These are phyloP conservation scores for Arthrobotrys musiformis DNA, from an alignment of 2,329 filamentous ascomycete species.

Conservation along the genomic window DNA sequence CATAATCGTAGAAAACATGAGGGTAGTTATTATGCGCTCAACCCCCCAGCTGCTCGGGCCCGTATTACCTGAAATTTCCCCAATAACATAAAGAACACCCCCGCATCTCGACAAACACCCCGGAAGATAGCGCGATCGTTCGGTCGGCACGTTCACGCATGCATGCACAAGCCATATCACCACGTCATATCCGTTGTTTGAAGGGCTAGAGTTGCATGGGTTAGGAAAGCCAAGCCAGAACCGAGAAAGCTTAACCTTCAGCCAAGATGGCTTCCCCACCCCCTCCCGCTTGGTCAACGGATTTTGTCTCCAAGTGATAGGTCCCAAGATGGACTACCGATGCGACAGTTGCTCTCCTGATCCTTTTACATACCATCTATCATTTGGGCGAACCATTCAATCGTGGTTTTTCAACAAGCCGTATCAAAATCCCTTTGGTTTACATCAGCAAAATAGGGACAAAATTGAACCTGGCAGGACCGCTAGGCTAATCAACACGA, in stretches of 20 bases:
- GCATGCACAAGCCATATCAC: conserved; percentile 11
- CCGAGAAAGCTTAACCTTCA: conserved; percentile 44
- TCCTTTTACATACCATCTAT: too few species aligned
- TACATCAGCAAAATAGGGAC: too few species aligned
- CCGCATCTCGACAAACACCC: not conserved
- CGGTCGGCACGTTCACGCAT: conserved; percentile 20
- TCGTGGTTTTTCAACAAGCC: not conserved
- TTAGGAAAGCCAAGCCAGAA: conserved; percentile 43
- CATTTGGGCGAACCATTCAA: not conserved
- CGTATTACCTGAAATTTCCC: too few species aligned
- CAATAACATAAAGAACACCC: too few species aligned
- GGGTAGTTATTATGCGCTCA: too few species aligned
- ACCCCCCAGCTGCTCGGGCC: too few species aligned
- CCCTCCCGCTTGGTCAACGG: too few species aligned
- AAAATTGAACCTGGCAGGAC: too few species aligned
- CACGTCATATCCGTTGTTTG: not conserved
- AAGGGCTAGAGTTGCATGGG: not conserved
- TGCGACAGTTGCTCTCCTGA: not conserved
- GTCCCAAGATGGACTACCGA: not conserved
- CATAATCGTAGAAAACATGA: too few species aligned
- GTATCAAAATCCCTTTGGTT: too few species aligned
- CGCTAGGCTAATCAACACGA: too few species aligned
- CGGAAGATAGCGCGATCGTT: not conserved
- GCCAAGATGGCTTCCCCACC: conserved; percentile 21
- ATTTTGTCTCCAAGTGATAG: too few species aligned